Evolutionary conservation across 2,329 filamentous ascomycete species (phyloP).

Genomic region (Colletotrichum gloeosporioides): DNA sequence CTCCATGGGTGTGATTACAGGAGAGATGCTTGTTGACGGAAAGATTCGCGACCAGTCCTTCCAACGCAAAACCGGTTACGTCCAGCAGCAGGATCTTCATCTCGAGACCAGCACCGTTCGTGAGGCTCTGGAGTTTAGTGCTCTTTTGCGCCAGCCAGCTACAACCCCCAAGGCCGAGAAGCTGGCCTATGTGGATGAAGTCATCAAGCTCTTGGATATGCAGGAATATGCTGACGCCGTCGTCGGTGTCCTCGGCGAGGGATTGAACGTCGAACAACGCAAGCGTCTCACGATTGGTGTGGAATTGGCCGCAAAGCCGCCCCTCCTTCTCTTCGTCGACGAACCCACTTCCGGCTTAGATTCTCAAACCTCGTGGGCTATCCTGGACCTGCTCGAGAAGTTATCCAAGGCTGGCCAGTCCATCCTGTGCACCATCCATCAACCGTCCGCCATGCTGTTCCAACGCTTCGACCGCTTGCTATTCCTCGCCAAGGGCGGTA

Average conservation of each 20-base stretch:
- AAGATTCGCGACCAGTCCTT: constrained; percentile 67
- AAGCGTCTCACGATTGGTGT: constrained; percentile 76
- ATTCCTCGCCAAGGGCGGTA: constrained; percentile 26
- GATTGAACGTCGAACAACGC: constrained; percentile 47
- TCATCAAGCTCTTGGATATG: constrained; percentile 41
- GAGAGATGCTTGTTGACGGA: constrained; percentile 73
- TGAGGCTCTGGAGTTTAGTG: constrained; percentile 71
- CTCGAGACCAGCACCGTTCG: constrained; percentile 48
- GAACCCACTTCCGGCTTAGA: constrained; percentile 81
- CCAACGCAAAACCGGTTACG: constrained; percentile 72
- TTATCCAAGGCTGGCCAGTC: constrained; percentile 56
- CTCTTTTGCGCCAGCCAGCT: constrained; percentile 69
- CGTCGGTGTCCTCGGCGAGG: constrained; percentile 70
- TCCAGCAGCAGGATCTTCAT: constrained; percentile 65
- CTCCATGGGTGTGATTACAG: constrained; percentile 71
- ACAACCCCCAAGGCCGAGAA: constrained; percentile 46
- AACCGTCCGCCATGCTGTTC: constrained; percentile 24
- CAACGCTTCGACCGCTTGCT: constrained; percentile 24
- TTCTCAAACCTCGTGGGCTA: constrained; percentile 77
- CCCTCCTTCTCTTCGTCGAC: constrained; percentile 76
- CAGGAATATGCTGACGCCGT: constrained; percentile 74
- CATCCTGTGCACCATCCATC: constrained; percentile 34
- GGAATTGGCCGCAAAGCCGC: constrained; percentile 75
- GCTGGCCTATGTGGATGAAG: constrained; percentile 32
- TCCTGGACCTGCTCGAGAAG: constrained; percentile 73